Base-by-base conservation (phyloP, 1,284 basidiomycete genomes). In the Grifola frondosa region DNA sequence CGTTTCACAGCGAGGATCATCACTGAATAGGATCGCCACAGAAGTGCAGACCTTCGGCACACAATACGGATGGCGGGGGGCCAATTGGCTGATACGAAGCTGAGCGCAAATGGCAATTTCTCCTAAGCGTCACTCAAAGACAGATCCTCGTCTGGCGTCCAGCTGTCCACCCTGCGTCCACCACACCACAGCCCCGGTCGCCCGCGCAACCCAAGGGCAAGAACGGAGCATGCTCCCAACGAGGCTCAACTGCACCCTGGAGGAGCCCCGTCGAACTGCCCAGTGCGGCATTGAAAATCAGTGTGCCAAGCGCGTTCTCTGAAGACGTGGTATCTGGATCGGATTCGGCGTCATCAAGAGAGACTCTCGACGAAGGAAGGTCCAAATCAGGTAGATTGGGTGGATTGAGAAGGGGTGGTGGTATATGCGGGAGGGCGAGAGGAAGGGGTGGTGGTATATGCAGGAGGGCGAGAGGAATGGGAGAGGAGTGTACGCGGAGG, bases 391-490 rank as follows among this genome's bases (percentile, higher is more conserved):
- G 13, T 17, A 20, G 19, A n/a, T n/a, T n/a, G 16, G 13, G 9
- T 13, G 24, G 21, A 9, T 9, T 16, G 5, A 6, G 12, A n/a
- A 24, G 11, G 21, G 53, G 49, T 1, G 74, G 71, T 0, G 89
- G 88, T 1, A 94, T 65, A 54, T 92, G 82, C 1, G 94, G 59
- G 5, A 94, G 75, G 37, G 91, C 73, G 44, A 93, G 77, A 0
- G 91, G 12, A n/a, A 24, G 11, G 21, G 53, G 49, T 1, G 74
- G 71, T 0, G 89, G 88, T 1, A 94, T 65, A 54, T 92, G 82
- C 1, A 94, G 59, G 5, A 94, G 75, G 37, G 91, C 73, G 44
- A 93, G 77, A 0, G 91, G 90, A 9, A 89, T 71, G 0, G 75
- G 70, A 0, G 88, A 91, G 5, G 81, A 79, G 46, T 81, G 75